These are phyloP conservation scores for Sclerotinia nivalis DNA, from an alignment of 2,329 filamentous ascomycete genomes.

Conservation along the genomic window DNA sequence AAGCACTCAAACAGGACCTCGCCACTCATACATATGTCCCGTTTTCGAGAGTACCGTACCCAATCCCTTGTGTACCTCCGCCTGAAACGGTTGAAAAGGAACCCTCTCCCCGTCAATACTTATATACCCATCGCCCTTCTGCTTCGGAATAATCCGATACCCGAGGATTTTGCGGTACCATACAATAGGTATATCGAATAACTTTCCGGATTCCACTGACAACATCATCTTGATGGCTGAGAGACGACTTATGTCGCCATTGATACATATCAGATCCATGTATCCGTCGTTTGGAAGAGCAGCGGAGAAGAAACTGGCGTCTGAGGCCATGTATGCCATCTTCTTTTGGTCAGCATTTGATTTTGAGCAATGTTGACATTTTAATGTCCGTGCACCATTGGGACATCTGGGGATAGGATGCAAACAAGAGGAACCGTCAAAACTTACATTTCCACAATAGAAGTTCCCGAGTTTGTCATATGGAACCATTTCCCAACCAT, in stretches of 20 bases:
- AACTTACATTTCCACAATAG: slow-evolving; percentile 80
- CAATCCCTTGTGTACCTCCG: slow-evolving; percentile 79
- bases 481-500: slow-evolving; percentile 72
- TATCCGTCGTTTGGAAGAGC: slow-evolving; percentile 80
- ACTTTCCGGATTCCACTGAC: slow-evolving; percentile 68
- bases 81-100: slow-evolving; percentile 87
- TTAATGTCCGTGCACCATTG: background rate
- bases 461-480: slow-evolving; percentile 85
- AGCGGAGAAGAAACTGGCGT: slow-evolving; percentile 84
- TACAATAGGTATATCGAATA: slow-evolving; percentile 79
- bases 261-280: slow-evolving; percentile 80
- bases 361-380: background rate
- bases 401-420: background rate
- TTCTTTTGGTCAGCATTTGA: slow-evolving; percentile 37
- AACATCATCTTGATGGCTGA: slow-evolving; percentile 70
- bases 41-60: slow-evolving; percentile 82
- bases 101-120: slow-evolving; percentile 91
- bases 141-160: slow-evolving; percentile 78
- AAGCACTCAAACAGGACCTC: slow-evolving; percentile 43
- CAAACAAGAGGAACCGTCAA: background rate
- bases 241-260: slow-evolving; percentile 69
- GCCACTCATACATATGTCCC: slow-evolving; percentile 68
- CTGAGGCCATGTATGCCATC: slow-evolving; percentile 89
- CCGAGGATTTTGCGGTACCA: slow-evolving; percentile 83
- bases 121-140: slow-evolving; percentile 76